Evolutionary conservation across 2,329 filamentous ascomycete species (phyloP), one percentile per base, ranked within the genome.

Genomic region (Alternaria novae-zelandiae): DNA sequence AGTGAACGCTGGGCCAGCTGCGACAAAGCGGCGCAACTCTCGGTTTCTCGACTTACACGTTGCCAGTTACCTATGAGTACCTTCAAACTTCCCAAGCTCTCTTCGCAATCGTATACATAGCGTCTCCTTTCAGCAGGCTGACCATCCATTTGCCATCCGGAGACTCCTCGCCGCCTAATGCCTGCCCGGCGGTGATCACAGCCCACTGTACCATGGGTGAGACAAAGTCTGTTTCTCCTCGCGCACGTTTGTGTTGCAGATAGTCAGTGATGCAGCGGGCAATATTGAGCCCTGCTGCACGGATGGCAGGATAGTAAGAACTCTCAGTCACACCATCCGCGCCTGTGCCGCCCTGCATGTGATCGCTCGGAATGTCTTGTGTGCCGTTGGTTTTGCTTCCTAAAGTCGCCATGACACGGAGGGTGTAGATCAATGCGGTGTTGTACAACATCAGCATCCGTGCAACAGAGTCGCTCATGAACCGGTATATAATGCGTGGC

Each of bases 391-490:
- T 26, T 23, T 12, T 23, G 21, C 25, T 9, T 26, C 30, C 47
- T 28, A 73, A 64, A 3, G 68, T 68, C 4, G 63, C 54, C 26
- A 74, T 63, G n/a, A 76, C 57, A 15, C 59, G 54, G 7, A 75
- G 62, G 17, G 77, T 66, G 41, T 71, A 59, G n/a, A 77, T 72
- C 9, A 74, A 59, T n/a, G 70, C 63, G 13, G 69, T 72, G 50
- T 74, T 73, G 57, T 76, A 77, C 6, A 77, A 59, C 72, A 77
- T 74, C 20, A 71, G 56, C 61, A 70, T 70, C 7, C 61, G 69
- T 2, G 70, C 56, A 4, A 65, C 47, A 6, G 61, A 55, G 1
- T 51, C 56, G 36, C 54, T 57, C 21, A n/a, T 26, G 28, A 69
- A 64, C 5, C 50, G 43, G 41, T 67, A 66, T 2, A 63, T 41